Percentiles rank a stretch among this genome's conserved stretches.
These are phyloP conservation scores for Suillus variegatus DNA, from an alignment of 768 basidiomycete genomes.

Conservation along the genomic window DNA sequence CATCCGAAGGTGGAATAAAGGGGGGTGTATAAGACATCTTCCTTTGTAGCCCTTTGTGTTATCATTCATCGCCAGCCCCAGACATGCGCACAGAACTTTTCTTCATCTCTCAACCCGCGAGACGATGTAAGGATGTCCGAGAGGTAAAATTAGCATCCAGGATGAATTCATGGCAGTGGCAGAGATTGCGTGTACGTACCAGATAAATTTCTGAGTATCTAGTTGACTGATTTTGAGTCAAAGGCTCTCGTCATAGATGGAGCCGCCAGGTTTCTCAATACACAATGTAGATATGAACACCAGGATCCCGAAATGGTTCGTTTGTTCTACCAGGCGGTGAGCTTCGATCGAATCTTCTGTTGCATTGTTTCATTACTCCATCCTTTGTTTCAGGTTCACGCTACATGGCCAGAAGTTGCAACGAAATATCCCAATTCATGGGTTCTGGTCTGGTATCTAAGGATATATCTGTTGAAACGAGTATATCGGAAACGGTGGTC, in stretches of 20 bases:
- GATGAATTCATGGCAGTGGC: background rate
- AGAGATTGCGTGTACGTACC: background rate
- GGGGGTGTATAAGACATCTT: background rate
- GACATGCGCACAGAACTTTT: background rate
- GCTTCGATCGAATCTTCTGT: background rate
- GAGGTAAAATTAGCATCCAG: background rate
- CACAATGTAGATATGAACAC: background rate
- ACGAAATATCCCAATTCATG: background rate
- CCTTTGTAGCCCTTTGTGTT: background rate
- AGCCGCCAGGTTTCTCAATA: background rate
- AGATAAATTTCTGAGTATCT: background rate
- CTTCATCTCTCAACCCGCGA: background rate
- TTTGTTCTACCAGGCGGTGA: background rate
- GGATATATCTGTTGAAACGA: conserved; percentile 1
- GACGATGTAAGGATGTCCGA: background rate
- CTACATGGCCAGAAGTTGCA: background rate
- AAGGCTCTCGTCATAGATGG: background rate
- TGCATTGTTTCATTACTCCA: background rate
- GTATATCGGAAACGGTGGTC: background rate
- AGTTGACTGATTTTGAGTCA: background rate
- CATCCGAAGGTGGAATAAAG: background rate
- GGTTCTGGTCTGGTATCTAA: conserved; percentile 3
- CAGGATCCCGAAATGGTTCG: conserved; percentile 3
- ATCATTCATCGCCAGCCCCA: background rate
- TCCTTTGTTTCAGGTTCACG: background rate